Evolutionary conservation across 495 filamentous ascomycete genomes (phyloP).

Genomic region (Wilcoxina mikolae): DNA sequence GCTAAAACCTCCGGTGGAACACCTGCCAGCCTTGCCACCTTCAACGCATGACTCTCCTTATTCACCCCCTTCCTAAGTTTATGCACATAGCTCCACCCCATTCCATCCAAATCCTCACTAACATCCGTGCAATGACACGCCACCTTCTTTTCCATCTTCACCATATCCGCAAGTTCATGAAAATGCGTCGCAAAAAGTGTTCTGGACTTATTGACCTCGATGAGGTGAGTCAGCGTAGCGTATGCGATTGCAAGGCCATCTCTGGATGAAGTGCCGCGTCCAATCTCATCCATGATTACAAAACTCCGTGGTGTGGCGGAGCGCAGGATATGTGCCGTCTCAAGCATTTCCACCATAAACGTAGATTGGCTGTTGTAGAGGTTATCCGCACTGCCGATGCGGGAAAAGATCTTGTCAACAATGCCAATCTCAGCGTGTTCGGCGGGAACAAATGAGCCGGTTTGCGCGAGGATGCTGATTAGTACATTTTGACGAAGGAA

Average conservation of each 20-base stretch:
- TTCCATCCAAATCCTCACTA: constrained; percentile 41
- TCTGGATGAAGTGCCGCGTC: constrained; percentile 79
- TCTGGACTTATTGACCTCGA: constrained; percentile 57
- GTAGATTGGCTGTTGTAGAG: constrained; percentile 84
- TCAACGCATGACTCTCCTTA: constrained; percentile 72
- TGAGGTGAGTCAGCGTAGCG: constrained; percentile 70
- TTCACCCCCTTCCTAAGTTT: constrained; percentile 69
- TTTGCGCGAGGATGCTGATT: constrained; percentile 82
- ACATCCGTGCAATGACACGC: constrained; percentile 86
- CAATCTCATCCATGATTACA: constrained; percentile 99
- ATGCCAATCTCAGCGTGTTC: constrained; percentile 69
- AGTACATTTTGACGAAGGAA: constrained; percentile 90
- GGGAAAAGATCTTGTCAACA: constrained; percentile 82
- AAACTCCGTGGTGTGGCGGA: constrained; percentile 56
- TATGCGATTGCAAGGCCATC: constrained; percentile 84
- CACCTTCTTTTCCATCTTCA: constrained; percentile 41
- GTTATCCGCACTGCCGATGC: constrained; percentile 85
- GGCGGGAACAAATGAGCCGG: constrained; percentile 82
- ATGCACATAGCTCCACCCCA: constrained; percentile 75
- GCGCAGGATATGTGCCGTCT: constrained; percentile 54
- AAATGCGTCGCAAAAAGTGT: constrained; percentile 93
- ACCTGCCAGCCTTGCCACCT: constrained; percentile 78
- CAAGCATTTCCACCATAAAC: constrained; percentile 84
- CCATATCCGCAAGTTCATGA: constrained; percentile 69
- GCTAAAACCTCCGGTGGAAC: constrained; percentile 40